Conservation (phyloP, 2,329 filamentous ascomycete species). For the Ophiostoma sp. region DNA sequence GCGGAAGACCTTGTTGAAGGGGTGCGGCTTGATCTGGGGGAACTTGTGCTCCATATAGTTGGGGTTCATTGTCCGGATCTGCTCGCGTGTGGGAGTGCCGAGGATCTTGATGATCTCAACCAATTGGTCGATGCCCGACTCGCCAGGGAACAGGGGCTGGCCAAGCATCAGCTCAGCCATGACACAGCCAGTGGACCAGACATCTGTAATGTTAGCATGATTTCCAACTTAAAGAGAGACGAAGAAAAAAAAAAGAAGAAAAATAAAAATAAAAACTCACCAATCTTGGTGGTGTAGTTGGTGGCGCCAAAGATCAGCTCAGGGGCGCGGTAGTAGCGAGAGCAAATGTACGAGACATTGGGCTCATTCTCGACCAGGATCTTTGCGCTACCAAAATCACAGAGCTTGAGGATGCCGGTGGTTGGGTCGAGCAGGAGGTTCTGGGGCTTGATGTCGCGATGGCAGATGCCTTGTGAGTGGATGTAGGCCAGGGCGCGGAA, state of each 20-base stretch:
- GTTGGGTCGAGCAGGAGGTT: constrained; percentile 90
- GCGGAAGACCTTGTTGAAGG: constrained; percentile 98
- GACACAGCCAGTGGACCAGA: constrained; percentile 98
- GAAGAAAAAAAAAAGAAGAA: background rate
- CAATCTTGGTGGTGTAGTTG: constrained; percentile 99
- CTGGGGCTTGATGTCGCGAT: constrained; percentile 98
- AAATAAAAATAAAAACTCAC: constrained; percentile 49
- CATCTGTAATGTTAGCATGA: constrained; percentile 56
- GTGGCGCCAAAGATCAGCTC: constrained; percentile 98
- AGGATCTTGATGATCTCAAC: constrained; percentile 99
- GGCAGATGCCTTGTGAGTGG: constrained; percentile 97
- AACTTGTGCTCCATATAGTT: constrained; percentile 99
- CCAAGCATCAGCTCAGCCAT: constrained; percentile 99
- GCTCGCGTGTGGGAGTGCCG: constrained; percentile 91
- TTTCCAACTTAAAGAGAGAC: background rate
- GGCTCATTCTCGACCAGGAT: constrained; percentile 98
- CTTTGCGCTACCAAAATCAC: constrained; percentile 98
- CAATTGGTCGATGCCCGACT: constrained; percentile 96
- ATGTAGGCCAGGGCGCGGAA: constrained; percentile 98
- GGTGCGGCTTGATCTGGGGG: constrained; percentile 98
- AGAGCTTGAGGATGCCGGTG: constrained; percentile 90
- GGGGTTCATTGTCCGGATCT: constrained; percentile 99
- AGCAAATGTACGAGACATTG: constrained; percentile 99
- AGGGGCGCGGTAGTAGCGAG: constrained; percentile 94
- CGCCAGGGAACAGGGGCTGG: constrained; percentile 93